Base-by-base conservation (phyloP, 2,329 filamentous ascomycete species). In the Immersiporthe knoxdaviesiana region DNA sequence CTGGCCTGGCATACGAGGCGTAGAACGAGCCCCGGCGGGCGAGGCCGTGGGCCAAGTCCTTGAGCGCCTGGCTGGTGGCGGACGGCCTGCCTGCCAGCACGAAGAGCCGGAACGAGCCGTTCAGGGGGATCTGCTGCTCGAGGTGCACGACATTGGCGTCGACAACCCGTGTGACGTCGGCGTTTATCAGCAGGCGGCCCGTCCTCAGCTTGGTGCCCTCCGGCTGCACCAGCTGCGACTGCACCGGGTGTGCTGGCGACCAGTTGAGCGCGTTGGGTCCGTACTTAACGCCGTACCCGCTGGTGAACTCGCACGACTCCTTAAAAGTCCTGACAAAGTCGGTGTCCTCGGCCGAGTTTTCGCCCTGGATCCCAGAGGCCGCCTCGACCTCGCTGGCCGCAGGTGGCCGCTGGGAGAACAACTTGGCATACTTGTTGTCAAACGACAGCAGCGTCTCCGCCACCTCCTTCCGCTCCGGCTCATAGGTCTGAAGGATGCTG, bases 261-360 rank as follows among this genome's bases (percentile, higher is more conserved):
- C 93, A 97, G 81, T 97, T 97, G 80, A 97, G 85, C 39, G 87
- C 81, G 80, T 97, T 97, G 66, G 91, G 85, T 72, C 90, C 87
- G 82, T 97, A 97, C 39, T 90, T 91, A 30, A 97, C 93, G 70
- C 94, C 94, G 78, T 97, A 97, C 69, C 94, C 94, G 72, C 91
- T 94, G 14, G 94, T 97, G 79, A 97, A 97, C 76, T 96, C 93
- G 83, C 94, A 97, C 39, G 90, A 89, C 68, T 92, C 92, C 79
- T 97, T 97, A 85, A 97, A 97, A 0, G 91, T 93, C 81, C 91
- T 91, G 77, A 97, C 88, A 77, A 97, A 97, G 14, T 92, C 89
- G 76, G 94, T 94, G 70, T 92, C 90, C 61, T 88, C 84, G 10
- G 35, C 59, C 5, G 61, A 44, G 2, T 56, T 50, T 21, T 27